A percentile compares a stretch with the other conserved stretches of the same genome.
Evolutionary conservation across 169 alveolate genomes (phyloP).

Genomic region (Babesia ovis): DNA sequence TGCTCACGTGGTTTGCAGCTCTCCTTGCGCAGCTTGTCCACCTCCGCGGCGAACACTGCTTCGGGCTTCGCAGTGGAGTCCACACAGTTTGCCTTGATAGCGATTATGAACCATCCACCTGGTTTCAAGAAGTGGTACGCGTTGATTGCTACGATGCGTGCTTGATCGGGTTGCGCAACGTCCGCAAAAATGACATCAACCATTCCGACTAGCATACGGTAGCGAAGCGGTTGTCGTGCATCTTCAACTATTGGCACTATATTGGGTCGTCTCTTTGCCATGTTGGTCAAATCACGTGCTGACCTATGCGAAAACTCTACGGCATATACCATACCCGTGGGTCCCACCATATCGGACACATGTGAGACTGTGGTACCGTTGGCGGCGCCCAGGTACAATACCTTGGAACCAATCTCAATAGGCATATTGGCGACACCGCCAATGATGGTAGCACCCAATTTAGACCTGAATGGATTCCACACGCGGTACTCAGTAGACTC

Average conservation of each 20-base stretch:
- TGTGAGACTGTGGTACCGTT: constrained; percentile 98
- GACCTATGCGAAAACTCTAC: constrained; percentile 98
- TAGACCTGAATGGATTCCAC: constrained; percentile 99
- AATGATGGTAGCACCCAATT: constrained; percentile 97
- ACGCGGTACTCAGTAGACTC: constrained; percentile 97
- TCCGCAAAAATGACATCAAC: constrained; percentile 98
- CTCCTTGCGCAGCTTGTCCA: constrained; percentile 91
- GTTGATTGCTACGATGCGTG: constrained; percentile 95
- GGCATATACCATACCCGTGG: constrained; percentile 97
- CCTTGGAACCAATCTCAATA: constrained; percentile 95
- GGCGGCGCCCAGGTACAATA: constrained; percentile 97
- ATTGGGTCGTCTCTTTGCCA: constrained; percentile 97
- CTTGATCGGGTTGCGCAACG: constrained; percentile 98
- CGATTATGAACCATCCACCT: constrained; percentile 97
- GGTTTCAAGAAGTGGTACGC: constrained; percentile 95
- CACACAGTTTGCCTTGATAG: constrained; percentile 97
- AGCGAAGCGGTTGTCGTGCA: constrained; percentile 98
- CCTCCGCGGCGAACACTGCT: constrained; percentile 91
- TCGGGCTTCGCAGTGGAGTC: constrained; percentile 98
- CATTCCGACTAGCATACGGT: constrained; percentile 97
- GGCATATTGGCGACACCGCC: constrained; percentile 97
- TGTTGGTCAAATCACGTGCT: constrained; percentile 97
- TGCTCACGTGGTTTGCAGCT: constrained; percentile 95
- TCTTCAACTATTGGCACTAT: constrained; percentile 99
- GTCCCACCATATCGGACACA: constrained; percentile 99